Conservation (phyloP, 805 yeast species). For the Pichia thaimueangensis region DNA sequence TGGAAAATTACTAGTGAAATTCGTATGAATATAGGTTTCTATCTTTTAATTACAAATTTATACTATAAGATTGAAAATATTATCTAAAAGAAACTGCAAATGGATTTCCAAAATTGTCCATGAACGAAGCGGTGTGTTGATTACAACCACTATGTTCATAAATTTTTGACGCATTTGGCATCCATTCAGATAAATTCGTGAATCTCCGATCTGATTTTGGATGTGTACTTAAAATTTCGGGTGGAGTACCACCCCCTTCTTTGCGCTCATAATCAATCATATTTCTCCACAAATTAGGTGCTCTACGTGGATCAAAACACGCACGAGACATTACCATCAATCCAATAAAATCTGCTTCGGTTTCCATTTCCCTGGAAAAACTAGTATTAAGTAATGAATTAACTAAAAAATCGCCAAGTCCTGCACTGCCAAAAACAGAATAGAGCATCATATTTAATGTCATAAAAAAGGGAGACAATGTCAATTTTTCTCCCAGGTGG, state of each 20-base stretch:
- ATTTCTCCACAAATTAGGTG: slow-evolving; percentile 74
- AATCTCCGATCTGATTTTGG: slow-evolving; percentile 78
- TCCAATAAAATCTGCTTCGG: slow-evolving; percentile 95
- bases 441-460: slow-evolving; percentile 47
- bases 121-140: background rate
- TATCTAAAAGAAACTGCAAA: too few species aligned
- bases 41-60: too few species aligned
- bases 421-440: slow-evolving; percentile 53
- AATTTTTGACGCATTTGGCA: slow-evolving; percentile 47
- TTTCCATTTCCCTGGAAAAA: slow-evolving; percentile 87
- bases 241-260: slow-evolving; percentile 27
- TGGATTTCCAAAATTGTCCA: background rate
- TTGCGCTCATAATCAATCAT: slow-evolving; percentile 54
- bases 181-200: slow-evolving; percentile 59
- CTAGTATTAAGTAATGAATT: slow-evolving; percentile 66
- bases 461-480: slow-evolving; percentile 68
- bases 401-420: slow-evolving; percentile 45
- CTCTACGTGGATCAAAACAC: slow-evolving; percentile 74
- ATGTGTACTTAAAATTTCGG: slow-evolving; percentile 79
- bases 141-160: slow-evolving; percentile 38
- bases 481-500: slow-evolving; percentile 79
- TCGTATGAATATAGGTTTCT: too few species aligned
- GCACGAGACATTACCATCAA: slow-evolving; percentile 85
- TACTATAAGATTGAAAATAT: too few species aligned
- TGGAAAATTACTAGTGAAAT: too few species aligned